A percentile compares a stretch with the other conserved stretches of the same genome.
Conservation (phyloP, 2,329 filamentous ascomycete species). For the Salinomyces thailandicus region DNA sequence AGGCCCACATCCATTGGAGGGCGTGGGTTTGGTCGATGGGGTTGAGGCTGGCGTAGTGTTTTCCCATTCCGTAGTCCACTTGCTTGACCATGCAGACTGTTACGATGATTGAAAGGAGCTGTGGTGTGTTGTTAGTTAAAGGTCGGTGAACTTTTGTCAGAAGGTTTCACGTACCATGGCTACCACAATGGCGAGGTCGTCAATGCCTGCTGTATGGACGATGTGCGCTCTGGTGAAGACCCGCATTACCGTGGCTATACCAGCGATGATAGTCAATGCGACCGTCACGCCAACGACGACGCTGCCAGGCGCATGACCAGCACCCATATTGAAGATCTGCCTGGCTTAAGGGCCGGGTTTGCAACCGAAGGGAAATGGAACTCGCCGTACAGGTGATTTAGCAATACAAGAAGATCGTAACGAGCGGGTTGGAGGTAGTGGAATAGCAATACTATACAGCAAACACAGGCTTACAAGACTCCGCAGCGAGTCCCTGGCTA, state of each 20-base stretch:
- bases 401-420: too few relatives aligned
- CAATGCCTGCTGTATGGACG: constrained; percentile 16
- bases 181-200: constrained; percentile 16
- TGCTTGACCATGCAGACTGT: constrained; percentile 15
- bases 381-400: too few relatives aligned
- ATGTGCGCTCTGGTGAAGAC: constrained; percentile 15
- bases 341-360: too few relatives aligned
- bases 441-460: too few relatives aligned
- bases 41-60: constrained; percentile 12
- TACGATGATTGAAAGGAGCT: constrained; percentile 9
- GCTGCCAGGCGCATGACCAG: constrained; percentile 17
- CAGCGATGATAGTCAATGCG: constrained; percentile 16
- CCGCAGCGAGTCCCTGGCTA: too few relatives aligned
- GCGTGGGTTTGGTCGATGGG: constrained; percentile 10
- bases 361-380: too few relatives aligned
- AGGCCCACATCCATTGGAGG: constrained; percentile 13
- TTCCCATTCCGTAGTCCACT: constrained; percentile 22
- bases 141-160: too few relatives aligned
- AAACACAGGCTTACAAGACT: too few relatives aligned
- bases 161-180: constrained; percentile 5
- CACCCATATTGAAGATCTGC: too few relatives aligned
- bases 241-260: constrained; percentile 11
- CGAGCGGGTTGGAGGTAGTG: too few relatives aligned
- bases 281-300: constrained; percentile 19
- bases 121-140: not conserved